Percentiles rank a stretch among this genome's conserved stretches.
phyloP scores from a whole-genome alignment of 2,329 filamentous ascomycete species.

The Tolypocladium tundrense region DNA sequence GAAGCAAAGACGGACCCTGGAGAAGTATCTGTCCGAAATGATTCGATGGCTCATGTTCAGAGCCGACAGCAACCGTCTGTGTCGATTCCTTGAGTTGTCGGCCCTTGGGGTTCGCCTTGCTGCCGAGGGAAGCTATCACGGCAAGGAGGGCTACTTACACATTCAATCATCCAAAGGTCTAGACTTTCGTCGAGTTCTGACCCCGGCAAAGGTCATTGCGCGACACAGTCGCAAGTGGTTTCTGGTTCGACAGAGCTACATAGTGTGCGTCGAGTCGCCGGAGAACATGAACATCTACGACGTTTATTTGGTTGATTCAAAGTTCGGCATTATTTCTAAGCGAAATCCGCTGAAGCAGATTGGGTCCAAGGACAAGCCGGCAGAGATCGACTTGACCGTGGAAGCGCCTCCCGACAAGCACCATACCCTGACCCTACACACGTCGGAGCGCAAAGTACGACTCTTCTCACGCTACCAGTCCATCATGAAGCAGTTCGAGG shows the following conservation, averaged over 20 bases:
- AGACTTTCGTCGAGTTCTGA: constrained; percentile 73
- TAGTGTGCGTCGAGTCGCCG: constrained; percentile 95
- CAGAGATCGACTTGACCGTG: constrained; percentile 31
- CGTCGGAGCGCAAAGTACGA: constrained; percentile 85
- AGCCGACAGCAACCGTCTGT: constrained; percentile 87
- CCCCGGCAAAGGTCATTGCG: constrained; percentile 66
- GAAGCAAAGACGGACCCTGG: constrained; percentile 73
- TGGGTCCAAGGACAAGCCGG: constrained; percentile 48
- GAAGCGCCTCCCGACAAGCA: constrained; percentile 44
- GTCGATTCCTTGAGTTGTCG: constrained; percentile 91
- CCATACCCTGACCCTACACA: constrained; percentile 79
- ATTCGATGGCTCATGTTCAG: constrained; percentile 96
- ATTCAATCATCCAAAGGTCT: constrained; percentile 87
- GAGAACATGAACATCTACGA: constrained; percentile 99
- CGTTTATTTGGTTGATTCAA: constrained; percentile 89
- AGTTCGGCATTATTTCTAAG: constrained; percentile 74
- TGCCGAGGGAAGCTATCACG: constrained; percentile 92
- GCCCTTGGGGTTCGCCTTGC: constrained; percentile 88
- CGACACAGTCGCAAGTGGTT: constrained; percentile 95
- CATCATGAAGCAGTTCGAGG: constrained; percentile 83
- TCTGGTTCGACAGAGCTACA: constrained; percentile 91
- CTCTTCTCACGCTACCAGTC: constrained; percentile 85
- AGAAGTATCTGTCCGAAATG: constrained; percentile 86
- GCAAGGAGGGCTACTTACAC: constrained; percentile 89
- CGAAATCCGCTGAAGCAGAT: constrained; percentile 44